Base-by-base conservation (phyloP, 2,329 filamentous ascomycete genomes). In the Didymella arachidicola region DNA sequence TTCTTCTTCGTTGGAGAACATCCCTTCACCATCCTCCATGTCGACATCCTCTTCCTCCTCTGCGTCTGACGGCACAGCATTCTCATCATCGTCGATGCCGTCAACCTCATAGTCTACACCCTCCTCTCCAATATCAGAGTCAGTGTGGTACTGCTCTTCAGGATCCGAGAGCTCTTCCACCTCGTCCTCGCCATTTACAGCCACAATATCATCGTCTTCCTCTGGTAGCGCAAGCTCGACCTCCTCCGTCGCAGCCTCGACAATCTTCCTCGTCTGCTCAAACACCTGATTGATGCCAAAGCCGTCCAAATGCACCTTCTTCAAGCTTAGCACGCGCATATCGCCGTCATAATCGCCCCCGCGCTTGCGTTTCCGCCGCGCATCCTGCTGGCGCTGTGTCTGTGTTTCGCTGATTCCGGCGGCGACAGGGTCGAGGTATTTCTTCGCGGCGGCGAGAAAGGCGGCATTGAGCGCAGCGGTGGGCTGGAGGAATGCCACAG, bases 201-300 rank as follows among this genome's bases (percentile, higher is more conserved):
- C 53, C 3, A 71, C 61, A 10, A 70, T 30, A 22, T 61, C 65
- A 25, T 63, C 61, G 51, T 72, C 55, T 26, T 60, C 52, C 50
- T 75, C 77, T 47, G 76, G 78, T 42, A 82, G 75, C 32, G 75
- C 81, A 66, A 72, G 77, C 67, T 85, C 82, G 3, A 85, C 80
- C 69, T 88, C 83, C 18, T 80, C 76, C 42, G 80, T 80, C 7
- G 88, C 79, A 45, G 87, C 86, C 62, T 90, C 84, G 57, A 98
- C 88, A 19, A 98, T 92, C 68, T 91, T 87, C 71, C 88, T 89
- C 8, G 92, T 90, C 79, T 99, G 95, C 77, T 97, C 92, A 91
- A 94, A 99, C 42, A 99, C 88, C 78, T 98, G 94, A 19, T 89
- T 87, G 11, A 91, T 89, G 68, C 90, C 91, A 68, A 98, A 97